Percentiles rank a stretch among this genome's conserved stretches.
phyloP scores from a whole-genome alignment of 1,284 basidiomycete species.

The Rhodotorula sp. region DNA sequence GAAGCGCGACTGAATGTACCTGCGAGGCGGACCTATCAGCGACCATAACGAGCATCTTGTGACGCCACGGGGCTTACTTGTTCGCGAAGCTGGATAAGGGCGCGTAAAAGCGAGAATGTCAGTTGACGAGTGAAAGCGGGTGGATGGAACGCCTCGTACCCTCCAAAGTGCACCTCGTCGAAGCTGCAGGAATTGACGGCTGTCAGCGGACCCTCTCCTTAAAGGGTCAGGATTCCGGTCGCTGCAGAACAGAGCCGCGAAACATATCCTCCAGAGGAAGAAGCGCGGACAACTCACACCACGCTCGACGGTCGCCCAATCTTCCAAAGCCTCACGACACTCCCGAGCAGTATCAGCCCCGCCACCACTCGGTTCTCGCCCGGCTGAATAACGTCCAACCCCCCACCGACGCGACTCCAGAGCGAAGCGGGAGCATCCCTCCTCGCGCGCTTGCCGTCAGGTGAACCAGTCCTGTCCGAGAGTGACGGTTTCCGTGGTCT shows the following conservation, averaged over 20 bases:
- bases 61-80: constrained; percentile 15
- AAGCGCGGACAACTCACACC: constrained; percentile 62
- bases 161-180: constrained; percentile 96
- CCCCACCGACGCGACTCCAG: constrained; percentile 30
- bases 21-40: constrained; percentile 60
- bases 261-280: not conserved
- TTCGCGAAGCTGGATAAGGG: constrained; percentile 35
- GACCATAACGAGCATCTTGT: not conserved
- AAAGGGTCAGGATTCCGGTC: not conserved
- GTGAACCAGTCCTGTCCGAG: not conserved
- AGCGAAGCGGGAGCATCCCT: not conserved
- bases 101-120: not conserved
- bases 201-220: not conserved
- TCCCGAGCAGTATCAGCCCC: constrained; percentile 63
- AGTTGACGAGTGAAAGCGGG: not conserved
- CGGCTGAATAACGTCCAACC: constrained; percentile 19
- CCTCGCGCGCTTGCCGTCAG: not conserved
- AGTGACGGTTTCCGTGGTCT: not conserved
- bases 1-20: constrained; percentile 83
- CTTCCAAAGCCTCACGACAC: constrained; percentile 71
- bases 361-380: constrained; percentile 33
- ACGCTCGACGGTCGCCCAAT: constrained; percentile 79
- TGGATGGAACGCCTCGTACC: constrained; percentile 53
- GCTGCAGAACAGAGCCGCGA: not conserved
- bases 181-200: constrained; percentile 59